Conservation (phyloP, 768 basidiomycete genomes). For the Leccinum sublutescens region DNA sequence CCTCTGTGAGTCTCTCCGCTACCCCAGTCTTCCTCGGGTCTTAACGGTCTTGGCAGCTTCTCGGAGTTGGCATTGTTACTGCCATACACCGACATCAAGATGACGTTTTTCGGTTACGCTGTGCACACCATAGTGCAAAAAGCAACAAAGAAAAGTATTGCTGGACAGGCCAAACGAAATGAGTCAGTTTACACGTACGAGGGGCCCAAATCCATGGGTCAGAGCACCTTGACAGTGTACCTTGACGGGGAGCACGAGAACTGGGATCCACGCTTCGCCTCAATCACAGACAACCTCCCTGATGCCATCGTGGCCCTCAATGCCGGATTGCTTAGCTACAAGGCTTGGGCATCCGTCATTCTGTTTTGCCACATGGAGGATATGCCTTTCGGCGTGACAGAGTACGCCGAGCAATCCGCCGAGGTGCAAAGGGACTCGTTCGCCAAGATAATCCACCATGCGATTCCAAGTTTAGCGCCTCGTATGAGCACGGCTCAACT, state of each 20-base stretch:
- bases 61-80: slow-evolving; percentile 45
- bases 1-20: slow-evolving; percentile 35
- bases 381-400: slow-evolving; percentile 34
- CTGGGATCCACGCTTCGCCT: slow-evolving; percentile 26
- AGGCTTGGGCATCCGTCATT: slow-evolving; percentile 38
- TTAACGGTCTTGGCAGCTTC: slow-evolving; percentile 32
- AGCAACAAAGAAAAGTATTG: slow-evolving; percentile 32
- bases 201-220: slow-evolving; percentile 37
- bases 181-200: slow-evolving; percentile 36
- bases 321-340: slow-evolving; percentile 39
- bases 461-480: slow-evolving; percentile 24
- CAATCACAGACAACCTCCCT: slow-evolving; percentile 25
- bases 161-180: slow-evolving; percentile 28
- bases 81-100: slow-evolving; percentile 44
- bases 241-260: slow-evolving; percentile 31
- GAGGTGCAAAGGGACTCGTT: slow-evolving; percentile 31
- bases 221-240: slow-evolving; percentile 38
- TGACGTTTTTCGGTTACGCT: slow-evolving; percentile 40
- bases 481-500: slow-evolving; percentile 23
- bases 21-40: not conserved
- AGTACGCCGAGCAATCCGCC: slow-evolving; percentile 38
- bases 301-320: slow-evolving; percentile 44
- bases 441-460: slow-evolving; percentile 29
- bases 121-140: slow-evolving; percentile 33
- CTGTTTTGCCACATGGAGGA: slow-evolving; percentile 29